Base-by-base conservation (phyloP, 2,329 filamentous ascomycete species). In the Raffaelea ambrosiae region DNA sequence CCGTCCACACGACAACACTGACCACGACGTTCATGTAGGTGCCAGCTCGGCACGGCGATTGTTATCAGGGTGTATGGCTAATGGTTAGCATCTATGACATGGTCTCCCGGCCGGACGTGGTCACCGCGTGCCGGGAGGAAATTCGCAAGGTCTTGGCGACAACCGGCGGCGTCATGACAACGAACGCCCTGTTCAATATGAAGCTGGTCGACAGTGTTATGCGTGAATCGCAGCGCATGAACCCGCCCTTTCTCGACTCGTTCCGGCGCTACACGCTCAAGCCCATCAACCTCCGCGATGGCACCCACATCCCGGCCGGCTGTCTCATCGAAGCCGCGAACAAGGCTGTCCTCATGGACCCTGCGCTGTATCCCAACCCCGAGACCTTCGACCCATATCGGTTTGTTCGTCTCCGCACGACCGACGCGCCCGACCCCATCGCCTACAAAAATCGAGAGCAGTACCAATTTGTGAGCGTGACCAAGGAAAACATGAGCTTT, bases 271-370 rank as follows among this genome's bases (percentile, higher is more conserved):
- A 53, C 39, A 48, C 47, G 8, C 61, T 73, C 33, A 66, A 70
- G 53, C 64, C 70, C 4, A 67, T 79, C 54, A 68, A 67, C 2
- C 69, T 79, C 2, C 76, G 73, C 40, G 74, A 75, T 56, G 77
- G 76, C n/a, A 71, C 77, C 42, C 65, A 68, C 35, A 64, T 74
- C 10, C 70, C 71, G 0, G 60, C 64, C 2, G 70, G 70, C 29
- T 65, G 66, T 5, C 61, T 63, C 19, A 63, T 74, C 31, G 65
- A 73, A 48, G 59, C 70, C 0, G 64, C 71, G 0, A 51, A 62
- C 13, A 58, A 62, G 18, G 65, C 62, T 23, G 54, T 68, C 49
- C 60, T 59, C 43, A 54, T 54, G 3, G 71, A 74, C 54, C 56
- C 62, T 7, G 60, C 61, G 2, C 53, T 63, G 41, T 66, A 65